These are phyloP conservation scores for Hymenoscyphus fructigenus DNA, from an alignment of 2,329 filamentous ascomycete genomes.

Conservation along the genomic window DNA sequence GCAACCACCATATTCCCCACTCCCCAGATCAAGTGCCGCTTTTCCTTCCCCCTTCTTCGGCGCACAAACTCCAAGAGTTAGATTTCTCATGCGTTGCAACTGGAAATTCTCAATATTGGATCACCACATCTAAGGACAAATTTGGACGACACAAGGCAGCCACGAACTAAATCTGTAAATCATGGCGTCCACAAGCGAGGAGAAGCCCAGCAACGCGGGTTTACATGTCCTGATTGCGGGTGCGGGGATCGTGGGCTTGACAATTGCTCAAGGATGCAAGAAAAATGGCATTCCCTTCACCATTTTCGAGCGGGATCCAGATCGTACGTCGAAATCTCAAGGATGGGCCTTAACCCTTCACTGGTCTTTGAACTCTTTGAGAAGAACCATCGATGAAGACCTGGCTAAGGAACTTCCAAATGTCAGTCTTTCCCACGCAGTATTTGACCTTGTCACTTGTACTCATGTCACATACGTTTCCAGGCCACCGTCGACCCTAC, in stretches of 20 bases:
- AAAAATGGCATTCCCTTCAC: slow-evolving; percentile 40
- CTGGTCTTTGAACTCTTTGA: slow-evolving; percentile 2
- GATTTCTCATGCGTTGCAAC: background rate
- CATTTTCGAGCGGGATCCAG: slow-evolving; percentile 46
- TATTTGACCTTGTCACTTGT: background rate
- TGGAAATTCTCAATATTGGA: background rate
- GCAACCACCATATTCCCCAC: background rate
- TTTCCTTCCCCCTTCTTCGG: background rate
- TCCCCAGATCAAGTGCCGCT: background rate
- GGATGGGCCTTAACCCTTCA: slow-evolving; percentile 5
- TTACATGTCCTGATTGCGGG: slow-evolving; percentile 41
- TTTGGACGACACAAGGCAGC: background rate
- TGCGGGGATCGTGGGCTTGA: slow-evolving; percentile 40
- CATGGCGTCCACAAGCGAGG: slow-evolving; percentile 7
- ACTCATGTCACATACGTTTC: background rate
- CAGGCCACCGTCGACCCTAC: background rate
- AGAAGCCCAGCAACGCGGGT: background rate
- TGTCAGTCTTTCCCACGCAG: background rate
- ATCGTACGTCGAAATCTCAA: slow-evolving; percentile 20
- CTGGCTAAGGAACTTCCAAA: background rate
- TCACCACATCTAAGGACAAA: background rate
- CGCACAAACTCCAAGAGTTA: background rate
- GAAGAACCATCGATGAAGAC: slow-evolving; percentile 2
- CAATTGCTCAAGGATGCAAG: slow-evolving; percentile 40
- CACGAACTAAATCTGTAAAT: background rate